Percentiles rank a stretch among this genome's conserved stretches.
Evolutionary conservation across 75 land plant species (phyloP).

Genomic region (Pseudotsuga menziesii): DNA sequence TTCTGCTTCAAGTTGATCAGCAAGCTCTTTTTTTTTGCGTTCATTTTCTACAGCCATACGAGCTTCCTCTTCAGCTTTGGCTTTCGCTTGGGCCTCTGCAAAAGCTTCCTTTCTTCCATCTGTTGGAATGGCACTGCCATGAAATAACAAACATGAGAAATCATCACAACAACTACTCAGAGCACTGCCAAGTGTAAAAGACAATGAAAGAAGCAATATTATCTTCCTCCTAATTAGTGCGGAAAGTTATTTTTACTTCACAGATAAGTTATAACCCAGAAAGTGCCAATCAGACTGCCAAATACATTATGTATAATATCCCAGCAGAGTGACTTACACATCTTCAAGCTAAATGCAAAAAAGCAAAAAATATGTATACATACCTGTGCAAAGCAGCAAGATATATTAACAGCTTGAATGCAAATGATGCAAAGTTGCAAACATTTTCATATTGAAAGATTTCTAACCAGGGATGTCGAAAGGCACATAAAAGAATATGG

Average conservation of each 20-base stretch:
- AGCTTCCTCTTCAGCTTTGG: constrained; percentile 88
- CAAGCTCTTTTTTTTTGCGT: constrained; percentile 53
- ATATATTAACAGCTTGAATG: no score
- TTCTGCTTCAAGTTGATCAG: constrained; percentile 61
- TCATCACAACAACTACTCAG: neutral
- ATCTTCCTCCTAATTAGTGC: neutral
- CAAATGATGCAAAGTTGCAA: neutral
- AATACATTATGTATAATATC: neutral
- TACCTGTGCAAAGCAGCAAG: no score
- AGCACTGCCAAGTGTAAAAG: neutral
- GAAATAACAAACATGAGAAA: neutral
- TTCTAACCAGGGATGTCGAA: neutral
- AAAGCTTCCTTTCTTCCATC: constrained; percentile 83
- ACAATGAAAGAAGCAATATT: neutral
- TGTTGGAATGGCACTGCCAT: constrained; percentile 72
- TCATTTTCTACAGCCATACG: constrained; percentile 57
- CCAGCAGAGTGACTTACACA: neutral
- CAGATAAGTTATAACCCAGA: neutral
- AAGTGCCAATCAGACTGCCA: neutral
- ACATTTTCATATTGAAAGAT: neutral
- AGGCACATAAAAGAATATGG: neutral
- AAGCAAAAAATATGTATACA: neutral
- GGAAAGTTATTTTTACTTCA: neutral
- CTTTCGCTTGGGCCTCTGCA: constrained; percentile 61
- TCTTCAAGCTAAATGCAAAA: neutral